Conservation (phyloP, 2,329 filamentous ascomycete genomes). For the Massarina eburnea region DNA sequence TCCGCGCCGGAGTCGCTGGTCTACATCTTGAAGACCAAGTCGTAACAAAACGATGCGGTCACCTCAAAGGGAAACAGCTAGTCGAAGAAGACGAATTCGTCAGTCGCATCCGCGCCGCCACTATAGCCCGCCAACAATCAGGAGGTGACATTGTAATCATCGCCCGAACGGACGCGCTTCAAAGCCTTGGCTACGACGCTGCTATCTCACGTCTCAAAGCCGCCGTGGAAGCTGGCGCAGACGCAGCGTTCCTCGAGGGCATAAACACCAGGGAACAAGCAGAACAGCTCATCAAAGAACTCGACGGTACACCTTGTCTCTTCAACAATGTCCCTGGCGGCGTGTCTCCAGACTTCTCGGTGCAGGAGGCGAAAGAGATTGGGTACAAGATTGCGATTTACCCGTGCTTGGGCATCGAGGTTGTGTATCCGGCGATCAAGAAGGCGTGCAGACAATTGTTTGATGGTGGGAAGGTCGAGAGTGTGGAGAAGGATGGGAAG, state of each 20-base stretch:
- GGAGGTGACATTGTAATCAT: slow-evolving; percentile 65
- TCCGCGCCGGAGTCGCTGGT: slow-evolving; percentile 58
- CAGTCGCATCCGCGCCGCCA: slow-evolving; percentile 61
- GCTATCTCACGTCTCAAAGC: slow-evolving; percentile 53
- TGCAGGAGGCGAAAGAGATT: slow-evolving; percentile 55
- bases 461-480: slow-evolving; percentile 25
- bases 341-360: slow-evolving; percentile 56
- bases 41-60: slow-evolving; percentile 65
- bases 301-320: slow-evolving; percentile 55
- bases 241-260: slow-evolving; percentile 63
- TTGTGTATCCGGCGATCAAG: slow-evolving; percentile 36
- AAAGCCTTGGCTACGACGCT: slow-evolving; percentile 59
- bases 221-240: slow-evolving; percentile 59
- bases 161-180: slow-evolving; percentile 64
- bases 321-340: slow-evolving; percentile 62
- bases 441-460: slow-evolving; percentile 33
- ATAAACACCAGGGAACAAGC: slow-evolving; percentile 56
- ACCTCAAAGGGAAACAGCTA: slow-evolving; percentile 63
- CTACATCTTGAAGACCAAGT: slow-evolving; percentile 67
- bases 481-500: slow-evolving; percentile 45
- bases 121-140: slow-evolving; percentile 50
- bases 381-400: slow-evolving; percentile 64
- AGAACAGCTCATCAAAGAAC: slow-evolving; percentile 47
- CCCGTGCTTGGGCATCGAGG: slow-evolving; percentile 41
- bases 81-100: slow-evolving; percentile 55